Evolutionary conservation across 768 basidiomycete genomes (phyloP), one percentile per base, ranked within the genome.

Genomic region (Amanita jacksonii): DNA sequence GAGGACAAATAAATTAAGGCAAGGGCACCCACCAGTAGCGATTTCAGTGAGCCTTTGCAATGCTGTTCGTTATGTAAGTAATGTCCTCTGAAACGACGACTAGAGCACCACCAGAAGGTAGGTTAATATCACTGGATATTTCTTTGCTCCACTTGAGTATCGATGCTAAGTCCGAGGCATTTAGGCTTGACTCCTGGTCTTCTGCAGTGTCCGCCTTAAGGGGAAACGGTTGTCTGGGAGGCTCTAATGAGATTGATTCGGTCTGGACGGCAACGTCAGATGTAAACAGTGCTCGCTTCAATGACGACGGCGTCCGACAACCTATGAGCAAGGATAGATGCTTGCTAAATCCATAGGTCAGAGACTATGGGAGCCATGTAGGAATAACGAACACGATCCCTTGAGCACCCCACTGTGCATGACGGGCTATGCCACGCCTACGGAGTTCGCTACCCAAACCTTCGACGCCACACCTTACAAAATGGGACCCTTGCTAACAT

Each of bases 401-500:
- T 46, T 71, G 72, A 20, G 83, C 82, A 18, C 82, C 82, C 81
- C 79, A 84, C 53, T 82, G 80, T 4, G 72, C 62, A 52, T 84
- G 80, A 6, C 78, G 68, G 5, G 75, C 62, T 47, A 84, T 79
- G 1, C 77, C 82, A 24, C 80, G 73, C 33, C 75, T 67, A 46
- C 83, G 82, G 3, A 85, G 62, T 54, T 85, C 82, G 39, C 66
- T 67, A 8, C 82, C 84, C 1, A 86, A 65, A 5, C 75, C 73
- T 57, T 78, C 79, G 4, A 83, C 75, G 1, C 77, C 79, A 50
- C 72, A 73, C 30, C 75, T 69, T 6, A 79, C 65, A 46, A 84
- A 79, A 58, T 86, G 81, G 10, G 70, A 71, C 4, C 83, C 83
- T 79, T 84, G 77, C 79, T 81, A n/a, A n/a, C n/a, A n/a, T n/a